Conservation (phyloP, 768 basidiomycete genomes). For the Tulasnella sp. region DNA sequence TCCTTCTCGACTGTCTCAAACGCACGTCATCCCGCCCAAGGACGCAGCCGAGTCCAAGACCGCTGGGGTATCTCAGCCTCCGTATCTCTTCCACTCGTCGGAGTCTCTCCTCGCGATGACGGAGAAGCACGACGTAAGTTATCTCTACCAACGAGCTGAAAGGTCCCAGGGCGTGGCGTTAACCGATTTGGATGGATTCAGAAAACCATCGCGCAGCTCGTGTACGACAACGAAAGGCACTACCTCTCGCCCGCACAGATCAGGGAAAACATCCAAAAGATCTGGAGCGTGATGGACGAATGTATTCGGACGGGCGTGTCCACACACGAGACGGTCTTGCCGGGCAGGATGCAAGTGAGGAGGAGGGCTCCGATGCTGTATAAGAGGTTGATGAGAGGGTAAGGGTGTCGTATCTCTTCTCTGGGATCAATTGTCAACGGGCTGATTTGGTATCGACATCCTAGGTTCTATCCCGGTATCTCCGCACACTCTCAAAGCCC, state of each 20-base stretch:
- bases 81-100: constrained; percentile 73
- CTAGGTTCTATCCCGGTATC: constrained; percentile 43
- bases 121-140: constrained; percentile 66
- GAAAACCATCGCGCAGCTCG: constrained; percentile 91
- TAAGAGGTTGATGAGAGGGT: constrained; percentile 83
- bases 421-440: not conserved
- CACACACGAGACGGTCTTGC: constrained; percentile 63
- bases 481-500: constrained; percentile 19
- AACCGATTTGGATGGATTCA: too few species aligned
- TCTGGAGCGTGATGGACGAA: constrained; percentile 88
- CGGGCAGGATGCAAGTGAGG: constrained; percentile 69
- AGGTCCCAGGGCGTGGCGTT: too few species aligned
- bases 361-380: constrained; percentile 85
- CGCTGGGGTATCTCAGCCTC: constrained; percentile 37
- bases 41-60: not conserved
- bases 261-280: constrained; percentile 61
- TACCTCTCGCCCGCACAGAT: constrained; percentile 69
- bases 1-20: constrained; percentile 63
- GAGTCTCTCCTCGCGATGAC: constrained; percentile 64
- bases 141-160: too few species aligned
- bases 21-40: constrained; percentile 26
- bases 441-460: not conserved
- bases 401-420: constrained; percentile 15
- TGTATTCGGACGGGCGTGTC: constrained; percentile 82
- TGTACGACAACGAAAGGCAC: constrained; percentile 80